These are phyloP conservation scores for Aspergillus pseudonomiae DNA, from an alignment of 2,329 filamentous ascomycete genomes.

Conservation along the genomic window DNA sequence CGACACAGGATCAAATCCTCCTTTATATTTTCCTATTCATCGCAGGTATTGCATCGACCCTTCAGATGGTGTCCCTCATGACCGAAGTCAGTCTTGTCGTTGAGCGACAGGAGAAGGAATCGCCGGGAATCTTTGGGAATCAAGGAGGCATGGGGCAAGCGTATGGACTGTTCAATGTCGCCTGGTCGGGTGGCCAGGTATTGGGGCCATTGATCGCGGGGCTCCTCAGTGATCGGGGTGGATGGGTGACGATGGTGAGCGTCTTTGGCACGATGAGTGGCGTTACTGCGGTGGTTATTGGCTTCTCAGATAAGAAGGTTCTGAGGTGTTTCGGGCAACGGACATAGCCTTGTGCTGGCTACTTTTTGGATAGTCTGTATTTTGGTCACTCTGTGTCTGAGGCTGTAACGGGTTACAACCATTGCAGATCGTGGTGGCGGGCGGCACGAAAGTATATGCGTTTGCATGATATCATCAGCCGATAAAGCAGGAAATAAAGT, in stretches of 20 bases:
- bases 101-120: constrained; percentile 55
- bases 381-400: neutral
- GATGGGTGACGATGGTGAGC: constrained; percentile 59
- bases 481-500: neutral
- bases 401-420: neutral
- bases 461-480: constrained; percentile 1
- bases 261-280: constrained; percentile 53
- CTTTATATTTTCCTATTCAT: constrained; percentile 64
- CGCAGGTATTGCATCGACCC: constrained; percentile 59
- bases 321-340: constrained; percentile 27
- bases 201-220: constrained; percentile 57
- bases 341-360: neutral
- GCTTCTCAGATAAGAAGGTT: constrained; percentile 9
- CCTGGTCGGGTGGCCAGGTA: constrained; percentile 56
- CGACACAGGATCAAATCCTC: constrained; percentile 62
- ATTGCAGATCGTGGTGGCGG: neutral
- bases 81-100: constrained; percentile 67
- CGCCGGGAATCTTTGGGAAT: constrained; percentile 54
- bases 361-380: neutral
- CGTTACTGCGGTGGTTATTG: constrained; percentile 50
- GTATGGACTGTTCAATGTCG: constrained; percentile 59
- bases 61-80: constrained; percentile 67
- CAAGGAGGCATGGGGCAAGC: constrained; percentile 62
- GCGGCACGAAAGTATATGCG: neutral
- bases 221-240: constrained; percentile 47